Evolutionary conservation across 2,329 filamentous ascomycete species (phyloP), one percentile per base, ranked within the genome.

Genomic region (Pseudofabraea citricarpa): DNA sequence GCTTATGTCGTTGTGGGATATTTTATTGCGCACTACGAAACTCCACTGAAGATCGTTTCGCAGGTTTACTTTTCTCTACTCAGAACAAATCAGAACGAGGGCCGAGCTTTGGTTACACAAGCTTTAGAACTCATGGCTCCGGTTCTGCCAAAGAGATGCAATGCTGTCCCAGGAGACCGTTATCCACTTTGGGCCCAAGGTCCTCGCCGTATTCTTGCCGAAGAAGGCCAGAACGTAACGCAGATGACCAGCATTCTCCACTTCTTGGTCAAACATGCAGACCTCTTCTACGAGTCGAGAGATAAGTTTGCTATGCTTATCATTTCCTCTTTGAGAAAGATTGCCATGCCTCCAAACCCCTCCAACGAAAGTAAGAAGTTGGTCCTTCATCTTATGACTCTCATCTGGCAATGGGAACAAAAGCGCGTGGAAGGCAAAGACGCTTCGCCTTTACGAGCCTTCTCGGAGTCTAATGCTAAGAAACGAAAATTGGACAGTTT

Each of bases 241-340:
- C 93, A 97, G 66, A 85, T 97, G 69, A 95, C 90, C 41, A 93
- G 87, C 68, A 97, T 98, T 56, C 97, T 96, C 71, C 87, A 96
- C 58, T 98, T 98, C 67, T 73, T 98, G 24, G 91, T 96, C 26
- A 81, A 87, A 44, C 91, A 98, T 61, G 86, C 90, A 0, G 85
- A 93, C 57, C 71, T 98, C 4, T 98, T 98, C 68, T 98, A 94
- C 55, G 91, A 97, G 51, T 90, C 89, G 1, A 77, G 93, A 43
- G 93, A 98, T 52, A 90, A 91, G 59, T 94, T 97, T 52, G 82
- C 90, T 4, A 79, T 86, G 44, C 78, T 93, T 51, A 94, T 98
- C 61, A 90, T 98, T 44, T 84, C 83, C 1, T 91, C 89, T 4
- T 72, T 98, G 26, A 78, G 87, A 41, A 97, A 97, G 65, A 87